These are phyloP conservation scores for Penicillium lividum DNA, from an alignment of 495 filamentous ascomycete species.

Conservation along the genomic window DNA sequence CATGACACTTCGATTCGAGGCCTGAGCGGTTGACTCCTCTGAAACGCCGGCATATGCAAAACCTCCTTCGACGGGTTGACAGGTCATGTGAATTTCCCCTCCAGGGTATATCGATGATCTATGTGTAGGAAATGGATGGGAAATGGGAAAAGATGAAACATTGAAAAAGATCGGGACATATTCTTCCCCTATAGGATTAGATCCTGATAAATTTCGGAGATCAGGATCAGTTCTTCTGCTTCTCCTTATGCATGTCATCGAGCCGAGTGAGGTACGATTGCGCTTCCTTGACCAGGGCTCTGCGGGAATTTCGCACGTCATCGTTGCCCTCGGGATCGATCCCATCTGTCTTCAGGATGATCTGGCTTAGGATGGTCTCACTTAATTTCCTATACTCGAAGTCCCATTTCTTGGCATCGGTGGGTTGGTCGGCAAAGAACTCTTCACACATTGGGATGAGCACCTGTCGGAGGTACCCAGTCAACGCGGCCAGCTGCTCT, in stretches of 20 bases:
- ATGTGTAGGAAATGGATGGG: conserved; percentile 15
- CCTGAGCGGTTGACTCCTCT: conserved; percentile 19
- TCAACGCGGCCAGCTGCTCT: conserved; percentile 72
- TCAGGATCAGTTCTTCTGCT: not conserved
- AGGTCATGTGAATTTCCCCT: conserved; percentile 5
- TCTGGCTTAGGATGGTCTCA: conserved; percentile 81
- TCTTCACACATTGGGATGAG: conserved; percentile 66
- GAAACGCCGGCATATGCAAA: conserved; percentile 15
- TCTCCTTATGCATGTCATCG: conserved; percentile 46
- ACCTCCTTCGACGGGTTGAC: conserved; percentile 7
- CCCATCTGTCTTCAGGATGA: conserved; percentile 81
- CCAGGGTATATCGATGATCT: conserved; percentile 16
- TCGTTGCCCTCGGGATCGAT: conserved; percentile 72
- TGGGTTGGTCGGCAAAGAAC: conserved; percentile 66
- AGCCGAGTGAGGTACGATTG: conserved; percentile 65
- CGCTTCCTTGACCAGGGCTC: conserved; percentile 73
- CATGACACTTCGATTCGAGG: conserved; percentile 2
- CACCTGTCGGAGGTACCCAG: conserved; percentile 62
- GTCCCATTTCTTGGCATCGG: conserved; percentile 66
- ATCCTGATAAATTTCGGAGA: not conserved
- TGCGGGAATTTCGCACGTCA: conserved; percentile 64
- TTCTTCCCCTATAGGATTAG: not conserved
- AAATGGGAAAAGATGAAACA: not conserved
- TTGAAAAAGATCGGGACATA: not conserved
- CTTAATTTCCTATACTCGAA: conserved; percentile 78